Base-by-base conservation (phyloP, 495 filamentous ascomycete genomes). In the Penicillium turbatum region DNA sequence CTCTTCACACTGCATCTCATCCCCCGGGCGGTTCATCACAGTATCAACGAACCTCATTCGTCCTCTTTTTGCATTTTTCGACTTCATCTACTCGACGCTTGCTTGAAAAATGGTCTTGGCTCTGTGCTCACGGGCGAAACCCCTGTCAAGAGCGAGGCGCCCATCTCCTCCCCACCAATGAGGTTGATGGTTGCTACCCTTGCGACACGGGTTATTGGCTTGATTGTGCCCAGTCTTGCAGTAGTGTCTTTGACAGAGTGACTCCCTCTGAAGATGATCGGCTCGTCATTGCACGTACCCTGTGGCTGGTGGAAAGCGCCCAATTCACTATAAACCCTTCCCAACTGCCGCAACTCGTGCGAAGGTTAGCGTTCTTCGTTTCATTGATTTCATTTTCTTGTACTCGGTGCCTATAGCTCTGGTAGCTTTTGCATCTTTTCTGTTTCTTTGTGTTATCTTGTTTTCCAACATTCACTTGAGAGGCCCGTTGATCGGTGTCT, bases 401-500 rank as follows among this genome's bases (percentile, higher is more conserved):
- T 43, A 24, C 17, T 42, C 9, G 39, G 31, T 44, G 49, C 49
- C 29, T 43, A 17, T 49, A 49, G 49, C 49, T 51, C 49, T 35
- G 49, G 49, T 43, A 51, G 49, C 49, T 43, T 35, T 21, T 43
- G 49, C 38, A 32, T 31, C 31, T 36, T n/a, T 30, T 49, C 29
- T 36, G 6, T 49, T 49, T 67, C 59, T 30, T 49, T 29, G 15
- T 46, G 59, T 60, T 51, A 54, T 61, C 64, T 54, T 56, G 39
- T 26, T 54, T 54, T 53, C 37, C 53, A 52, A 60, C 61, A 62
- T 66, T 43, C 48, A 43, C 40, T 48, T 42, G 37, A 39, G 31
- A 56, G 46, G 65, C 63, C 70, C 64, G 72, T 75, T 65, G 72
- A 81, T 66, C 79, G 72, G 78, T 68, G 64, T 70, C 53, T 48